Evolutionary conservation across 1,284 basidiomycete genomes (phyloP), one percentile per base, ranked within the genome.

Genomic region (Cyathus pygmaeus): DNA sequence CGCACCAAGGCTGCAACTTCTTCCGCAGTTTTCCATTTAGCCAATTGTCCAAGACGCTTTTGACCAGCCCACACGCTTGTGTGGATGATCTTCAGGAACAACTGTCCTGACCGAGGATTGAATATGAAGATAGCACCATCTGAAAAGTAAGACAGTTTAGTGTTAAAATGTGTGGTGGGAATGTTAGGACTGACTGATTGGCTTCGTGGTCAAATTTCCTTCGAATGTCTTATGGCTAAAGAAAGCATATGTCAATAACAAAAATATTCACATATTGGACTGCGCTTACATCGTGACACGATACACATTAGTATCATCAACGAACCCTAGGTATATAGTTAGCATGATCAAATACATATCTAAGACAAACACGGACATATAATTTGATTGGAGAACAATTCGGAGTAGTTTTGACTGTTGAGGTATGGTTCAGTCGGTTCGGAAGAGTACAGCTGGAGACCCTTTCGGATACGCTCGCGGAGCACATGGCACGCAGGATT

Each of bases 1-100:
- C 97, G 94, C 67, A 99, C 94, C 68, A 99, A 83, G 1, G 98
- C 98, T 23, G 98, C 97, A 15, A 99, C 98, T 90, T 99, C 98
- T 89, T 99, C 98, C 17, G 98, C 98, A 17, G 96, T 99, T 85
- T 98, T 98, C 98, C 98, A 99, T 82, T 99, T 99, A 51, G 98
- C 98, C 59, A 99, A 87, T 80, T 99, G 98, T 67, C 98, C 98
- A 49, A 99, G 89, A 91, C 98, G 98, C 81, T 99, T 99, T 80
- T 99, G 98, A 73, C 98, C 97, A 51, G 97, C 97, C 98, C 98
- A 99, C 15, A 99, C 97, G 68, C 96, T 98, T 0, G 97, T 99
- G 79, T 99, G 98, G 69, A 99, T 99, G 78, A 99, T 93, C 85
- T 99, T 99, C 76, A 99, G 81, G 90, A 99, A 99, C 24, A 99